Base-by-base conservation (phyloP, 352 stramenopile genomes). In the Phytophthora constricta region DNA sequence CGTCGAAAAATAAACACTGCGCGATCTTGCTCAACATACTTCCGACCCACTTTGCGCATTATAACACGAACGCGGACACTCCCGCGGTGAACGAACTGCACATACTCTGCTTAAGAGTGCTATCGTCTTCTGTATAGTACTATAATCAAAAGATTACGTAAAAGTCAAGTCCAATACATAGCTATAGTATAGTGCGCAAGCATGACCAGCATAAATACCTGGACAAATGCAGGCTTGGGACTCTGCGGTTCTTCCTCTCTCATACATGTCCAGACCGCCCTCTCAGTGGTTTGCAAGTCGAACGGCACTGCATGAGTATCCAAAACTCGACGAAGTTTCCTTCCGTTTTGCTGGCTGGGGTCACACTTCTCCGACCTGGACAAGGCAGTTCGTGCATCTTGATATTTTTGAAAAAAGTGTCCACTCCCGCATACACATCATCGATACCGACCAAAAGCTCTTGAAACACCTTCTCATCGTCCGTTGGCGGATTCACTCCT, bases 291-390 rank as follows among this genome's bases (percentile, higher is more conserved):
- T 19, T 59, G 57, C n/a, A 72, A 23, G 4, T 23, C 17, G 23
- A 72, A 72, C 11, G 64, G 64, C 25, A 72, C 58, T 2, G 58
- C 50, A 37, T 72, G 60, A 8, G 55, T 68, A n/a, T 72, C 58
- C 51, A 68, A 42, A 17, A 25, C 14, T 72, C 64, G 5, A 72
- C 64, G 22, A 72, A 72, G 7, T 68, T 72, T 27, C 64, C 64
- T 27, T 72, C 50, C 9, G 64, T 50, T 41, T 31, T 54, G 11
- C 49, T 62, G 7, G 14, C 59, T 1, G 57, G 27, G 3, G 64
- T 62, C 14, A 39, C 58, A 55, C 57, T 72, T 46, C 27, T 72
- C 23, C 64, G 58, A 19, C 64, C 64, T 16, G 64, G 64, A 51
- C 64, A 72, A 27, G 58, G 37, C 16, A 72, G 22, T 13, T 72